Base-by-base conservation (phyloP, 1,284 basidiomycete genomes). In the Cutaneotrichosporon daszewskae region DNA sequence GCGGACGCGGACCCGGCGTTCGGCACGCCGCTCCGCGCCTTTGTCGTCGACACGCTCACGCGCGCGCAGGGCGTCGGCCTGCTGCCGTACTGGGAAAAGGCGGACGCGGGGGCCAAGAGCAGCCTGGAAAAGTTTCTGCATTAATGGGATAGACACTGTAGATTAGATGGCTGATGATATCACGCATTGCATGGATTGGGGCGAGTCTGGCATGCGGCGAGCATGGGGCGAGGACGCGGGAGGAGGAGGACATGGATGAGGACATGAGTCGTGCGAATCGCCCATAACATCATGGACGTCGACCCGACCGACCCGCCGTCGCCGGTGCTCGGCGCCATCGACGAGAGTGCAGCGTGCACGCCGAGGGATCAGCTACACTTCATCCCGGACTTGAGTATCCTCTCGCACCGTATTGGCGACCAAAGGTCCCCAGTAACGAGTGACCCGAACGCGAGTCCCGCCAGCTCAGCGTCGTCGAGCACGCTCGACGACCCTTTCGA, bases 71-170 rank as follows among this genome's bases (percentile, higher is more conserved):
- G 47, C 1, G 55, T 68, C 5, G 68, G 68, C 2, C 51, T 71
- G 37, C 60, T 56, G 0, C 62, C 64, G 3, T 70, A 68, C 47
- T 72, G 69, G 69, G 63, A 66, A n/a, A 66, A 67, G 42, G 62
- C 69, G 33, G 67, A 72, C 43, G 57, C 43, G 22, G 66, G 62
- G 16, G 59, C 68, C 17, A 64, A 60, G 45, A 33, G 49, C 31
- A 65, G 61, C 37, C 45, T 71, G 38, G 58, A 68, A 37, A 67
- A 62, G 56, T 62, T 67, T 43, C 52, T 66, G 13, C 31, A 33
- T 5, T 46, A 45, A 26, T 10, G 3, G 14, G 14, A 17, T 19
- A 25, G 23, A 14, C 8, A 27, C 13, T 18, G 14, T 16, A 17
- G 36, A 35, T n/a, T 37, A n/a, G 16, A 11, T 12, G 17, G 8